Percentiles rank a stretch among this genome's conserved stretches.
phyloP scores from a whole-genome alignment of 1,284 basidiomycete species.

The Trametes polyzona region DNA sequence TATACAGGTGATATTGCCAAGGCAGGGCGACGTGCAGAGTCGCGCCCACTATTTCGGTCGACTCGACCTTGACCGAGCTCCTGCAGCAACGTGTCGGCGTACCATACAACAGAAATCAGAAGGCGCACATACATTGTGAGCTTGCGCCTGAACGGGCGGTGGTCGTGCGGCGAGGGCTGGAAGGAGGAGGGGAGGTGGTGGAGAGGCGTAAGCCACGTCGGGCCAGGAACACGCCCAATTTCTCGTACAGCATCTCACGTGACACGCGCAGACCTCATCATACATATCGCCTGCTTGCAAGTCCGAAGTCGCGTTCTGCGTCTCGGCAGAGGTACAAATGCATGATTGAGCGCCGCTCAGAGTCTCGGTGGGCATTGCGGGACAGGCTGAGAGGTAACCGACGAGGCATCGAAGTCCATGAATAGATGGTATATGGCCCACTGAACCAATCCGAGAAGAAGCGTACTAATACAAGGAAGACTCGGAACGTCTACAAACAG shows the following conservation, averaged over 20 bases:
- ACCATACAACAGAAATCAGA: too few relatives aligned
- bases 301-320: too few relatives aligned
- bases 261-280: not conserved
- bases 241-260: conserved; percentile 11
- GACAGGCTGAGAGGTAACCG: too few relatives aligned
- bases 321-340: too few relatives aligned
- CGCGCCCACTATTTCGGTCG: conserved; percentile 84
- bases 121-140: conserved; percentile 7
- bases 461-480: conserved; percentile 1
- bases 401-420: not conserved
- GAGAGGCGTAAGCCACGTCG: conserved; percentile 20
- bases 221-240: conserved; percentile 10
- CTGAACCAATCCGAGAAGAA: not conserved
- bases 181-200: not conserved
- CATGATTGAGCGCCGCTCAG: too few relatives aligned
- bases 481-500: not conserved
- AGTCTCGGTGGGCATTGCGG: too few relatives aligned
- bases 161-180: conserved; percentile 7
- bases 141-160: not conserved
- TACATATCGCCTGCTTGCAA: too few relatives aligned
- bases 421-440: conserved; percentile 5
- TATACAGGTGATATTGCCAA: conserved; percentile 81
- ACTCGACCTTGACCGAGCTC: conserved; percentile 67
- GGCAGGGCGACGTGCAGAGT: conserved; percentile 84
- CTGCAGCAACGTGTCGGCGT: conserved; percentile 26